phyloP scores from a whole-genome alignment of 805 yeast species.

The Saccharomycopsis fibuligera region DNA sequence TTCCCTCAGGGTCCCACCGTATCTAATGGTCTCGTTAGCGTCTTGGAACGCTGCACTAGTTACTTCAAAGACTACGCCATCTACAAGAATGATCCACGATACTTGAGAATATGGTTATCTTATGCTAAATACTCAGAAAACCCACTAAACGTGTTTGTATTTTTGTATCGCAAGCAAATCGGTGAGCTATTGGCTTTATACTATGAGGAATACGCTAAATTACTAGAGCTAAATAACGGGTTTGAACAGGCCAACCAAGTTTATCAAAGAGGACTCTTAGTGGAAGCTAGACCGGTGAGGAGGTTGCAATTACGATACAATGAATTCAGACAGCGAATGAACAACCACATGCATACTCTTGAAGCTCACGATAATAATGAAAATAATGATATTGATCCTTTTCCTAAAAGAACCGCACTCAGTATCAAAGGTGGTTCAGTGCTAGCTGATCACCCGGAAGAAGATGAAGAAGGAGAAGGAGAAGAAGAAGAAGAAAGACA shows the following conservation, averaged over 20 bases:
- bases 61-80: slow-evolving; percentile 55
- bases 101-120: slow-evolving; percentile 73
- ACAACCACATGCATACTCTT: too few relatives aligned
- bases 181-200: slow-evolving; percentile 62
- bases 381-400: slow-evolving; percentile 6
- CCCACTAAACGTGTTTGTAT: slow-evolving; percentile 65
- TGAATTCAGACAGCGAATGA: slow-evolving; percentile 37
- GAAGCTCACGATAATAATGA: slow-evolving; percentile 22
- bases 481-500: slow-evolving; percentile 16
- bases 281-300: slow-evolving; percentile 58
- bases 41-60: slow-evolving; percentile 68
- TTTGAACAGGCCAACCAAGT: slow-evolving; percentile 52
- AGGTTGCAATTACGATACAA: slow-evolving; percentile 38
- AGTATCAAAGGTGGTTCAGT: slow-evolving; percentile 12
- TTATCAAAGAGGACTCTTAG: slow-evolving; percentile 49
- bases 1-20: slow-evolving; percentile 55
- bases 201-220: slow-evolving; percentile 74
- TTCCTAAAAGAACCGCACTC: slow-evolving; percentile 17
- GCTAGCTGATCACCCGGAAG: not conserved
- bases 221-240: slow-evolving; percentile 45
- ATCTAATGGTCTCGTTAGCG: slow-evolving; percentile 57
- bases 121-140: slow-evolving; percentile 64
- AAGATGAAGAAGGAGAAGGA: not conserved
- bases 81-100: slow-evolving; percentile 80
- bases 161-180: slow-evolving; percentile 63